Percentiles rank a stretch among this genome's conserved stretches.
These are phyloP conservation scores for Cucumis melo DNA, from an alignment of 306 rosid species.

Conservation along the genomic window DNA sequence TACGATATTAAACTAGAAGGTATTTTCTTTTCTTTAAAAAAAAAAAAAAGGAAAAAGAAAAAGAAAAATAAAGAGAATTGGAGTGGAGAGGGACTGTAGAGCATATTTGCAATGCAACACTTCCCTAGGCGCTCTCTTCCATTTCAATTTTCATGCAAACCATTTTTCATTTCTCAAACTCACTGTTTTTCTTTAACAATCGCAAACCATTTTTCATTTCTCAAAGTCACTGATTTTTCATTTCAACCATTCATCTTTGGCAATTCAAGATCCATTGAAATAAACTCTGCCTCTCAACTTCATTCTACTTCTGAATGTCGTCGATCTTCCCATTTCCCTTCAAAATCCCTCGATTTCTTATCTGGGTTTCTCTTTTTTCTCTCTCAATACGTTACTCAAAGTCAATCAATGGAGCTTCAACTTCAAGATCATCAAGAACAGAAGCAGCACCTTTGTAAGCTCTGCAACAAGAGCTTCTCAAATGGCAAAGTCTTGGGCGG, in stretches of 20 bases:
- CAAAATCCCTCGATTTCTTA: slow-evolving; percentile 7
- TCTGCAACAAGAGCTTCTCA: slow-evolving; percentile 25
- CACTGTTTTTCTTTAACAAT: too few species aligned
- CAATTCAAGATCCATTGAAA: background rate
- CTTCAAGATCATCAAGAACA: slow-evolving; percentile 17
- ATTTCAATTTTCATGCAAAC: too few species aligned
- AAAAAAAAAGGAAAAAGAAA: too few species aligned
- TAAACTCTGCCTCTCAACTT: background rate
- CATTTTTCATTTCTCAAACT: too few species aligned
- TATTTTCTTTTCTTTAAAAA: too few species aligned
- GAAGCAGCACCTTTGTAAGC: slow-evolving; percentile 24
- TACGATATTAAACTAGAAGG: too few species aligned
- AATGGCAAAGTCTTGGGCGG: slow-evolving; percentile 41
- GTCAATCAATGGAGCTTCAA: slow-evolving; percentile 10
- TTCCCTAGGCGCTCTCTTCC: too few species aligned
- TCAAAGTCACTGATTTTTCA: background rate
- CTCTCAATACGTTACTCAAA: background rate
- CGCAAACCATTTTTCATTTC: too few species aligned
- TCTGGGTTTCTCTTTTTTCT: slow-evolving; percentile 8
- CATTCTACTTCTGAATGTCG: background rate
- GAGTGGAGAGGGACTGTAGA: too few species aligned
- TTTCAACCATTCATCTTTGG: background rate
- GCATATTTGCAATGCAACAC: too few species aligned
- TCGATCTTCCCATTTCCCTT: background rate
- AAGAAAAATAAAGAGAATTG: too few species aligned